Evolutionary conservation across 2,329 filamentous ascomycete species (phyloP).

Genomic region (Alternaria tenuissima): DNA sequence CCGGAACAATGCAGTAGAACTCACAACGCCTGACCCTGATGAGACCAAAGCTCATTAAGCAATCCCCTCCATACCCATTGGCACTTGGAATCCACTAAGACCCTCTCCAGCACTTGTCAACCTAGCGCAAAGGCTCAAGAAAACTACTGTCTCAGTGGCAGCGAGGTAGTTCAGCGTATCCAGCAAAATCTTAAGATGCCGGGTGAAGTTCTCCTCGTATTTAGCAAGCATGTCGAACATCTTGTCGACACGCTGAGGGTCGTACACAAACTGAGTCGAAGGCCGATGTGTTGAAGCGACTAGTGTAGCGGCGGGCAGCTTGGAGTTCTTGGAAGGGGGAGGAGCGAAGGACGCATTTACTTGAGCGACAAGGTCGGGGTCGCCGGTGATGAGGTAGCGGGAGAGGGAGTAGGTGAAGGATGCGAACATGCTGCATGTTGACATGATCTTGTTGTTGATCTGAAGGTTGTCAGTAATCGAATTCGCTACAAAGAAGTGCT

Average conservation of each 20-base stretch:
- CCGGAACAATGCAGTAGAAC: not conserved
- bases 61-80: conserved; percentile 35
- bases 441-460: conserved; percentile 98
- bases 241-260: conserved; percentile 71
- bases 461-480: conserved; percentile 49
- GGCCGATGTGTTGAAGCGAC: conserved; percentile 27
- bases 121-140: conserved; percentile 85
- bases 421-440: conserved; percentile 93
- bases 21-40: not conserved
- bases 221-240: conserved; percentile 87
- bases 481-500: not conserved
- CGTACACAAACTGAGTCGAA: conserved; percentile 57
- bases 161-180: conserved; percentile 97
- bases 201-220: conserved; percentile 92
- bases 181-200: conserved; percentile 90
- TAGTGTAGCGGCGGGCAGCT: conserved; percentile 17
- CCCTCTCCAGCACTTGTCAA: conserved; percentile 84
- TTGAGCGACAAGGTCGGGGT: conserved; percentile 74
- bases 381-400: conserved; percentile 81
- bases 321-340: conserved; percentile 16
- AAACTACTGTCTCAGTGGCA: conserved; percentile 93
- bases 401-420: conserved; percentile 87
- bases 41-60: conserved; percentile 2
- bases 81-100: conserved; percentile 36
- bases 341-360: conserved; percentile 63